These are phyloP conservation scores for Triticum monococcum DNA, from an alignment of 176 grass and related monocot species.

Conservation along the genomic window DNA sequence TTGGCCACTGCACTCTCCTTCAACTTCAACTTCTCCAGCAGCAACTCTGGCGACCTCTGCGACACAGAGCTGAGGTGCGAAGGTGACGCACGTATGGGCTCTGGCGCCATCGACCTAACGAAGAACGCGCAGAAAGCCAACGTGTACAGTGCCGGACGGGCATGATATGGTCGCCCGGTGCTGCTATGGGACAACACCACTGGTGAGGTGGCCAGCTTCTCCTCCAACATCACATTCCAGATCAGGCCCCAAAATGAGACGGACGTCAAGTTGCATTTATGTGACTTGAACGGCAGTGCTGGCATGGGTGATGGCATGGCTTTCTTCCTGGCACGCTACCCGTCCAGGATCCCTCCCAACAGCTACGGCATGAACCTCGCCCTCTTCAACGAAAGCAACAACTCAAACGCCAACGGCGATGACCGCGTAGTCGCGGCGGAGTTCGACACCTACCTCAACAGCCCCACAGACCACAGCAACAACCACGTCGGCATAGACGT, in stretches of 20 bases:
- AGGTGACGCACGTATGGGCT: not conserved
- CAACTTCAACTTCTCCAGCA: slow-evolving; percentile 30
- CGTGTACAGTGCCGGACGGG: not conserved
- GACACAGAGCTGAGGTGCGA: not conserved
- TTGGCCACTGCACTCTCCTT: slow-evolving; percentile 31
- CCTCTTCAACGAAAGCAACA: not conserved
- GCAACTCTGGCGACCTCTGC: not conserved
- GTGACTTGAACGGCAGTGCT: not conserved
- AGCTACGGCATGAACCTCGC: not conserved
- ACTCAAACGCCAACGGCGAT: not conserved
- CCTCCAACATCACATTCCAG: slow-evolving; percentile 40
- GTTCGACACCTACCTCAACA: not conserved
- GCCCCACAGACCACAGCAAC: not conserved
- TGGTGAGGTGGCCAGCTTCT: slow-evolving; percentile 37
- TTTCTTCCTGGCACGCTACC: slow-evolving; percentile 48
- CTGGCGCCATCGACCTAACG: not conserved
- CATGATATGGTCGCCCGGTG: slow-evolving; percentile 8
- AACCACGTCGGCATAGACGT: slow-evolving; percentile 28
- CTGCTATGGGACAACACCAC: slow-evolving; percentile 30
- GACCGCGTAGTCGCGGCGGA: not conserved
- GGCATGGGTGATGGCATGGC: slow-evolving; percentile 38
- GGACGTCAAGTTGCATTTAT: no score
- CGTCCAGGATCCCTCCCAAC: not conserved
- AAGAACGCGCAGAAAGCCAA: not conserved
- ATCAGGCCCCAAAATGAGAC: not conserved